Base-by-base conservation (phyloP, 2,329 filamentous ascomycete species). In the Stagonosporopsis rhizophila region DNA sequence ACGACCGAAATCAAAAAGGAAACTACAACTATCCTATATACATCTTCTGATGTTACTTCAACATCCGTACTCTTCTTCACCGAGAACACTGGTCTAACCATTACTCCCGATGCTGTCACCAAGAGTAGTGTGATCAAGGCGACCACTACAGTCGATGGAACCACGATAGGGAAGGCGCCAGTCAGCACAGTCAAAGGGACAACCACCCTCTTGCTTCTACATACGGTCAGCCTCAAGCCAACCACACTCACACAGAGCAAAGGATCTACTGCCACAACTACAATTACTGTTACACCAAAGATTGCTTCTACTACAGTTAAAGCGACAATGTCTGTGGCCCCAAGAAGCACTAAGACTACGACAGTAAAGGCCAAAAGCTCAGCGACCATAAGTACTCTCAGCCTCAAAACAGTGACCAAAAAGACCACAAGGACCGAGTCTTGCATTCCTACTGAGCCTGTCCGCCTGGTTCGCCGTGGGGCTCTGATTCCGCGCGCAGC, bases 371-470 rank as follows among this genome's bases (percentile, higher is more conserved):
- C 63, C 30, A 60, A 60, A n/a, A 60, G 23, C 19, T 62, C 64
- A 2, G 41, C 67, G 4, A 68, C 62, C 14, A 48, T 66, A 39
- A 62, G 49, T 17, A 56, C 51, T 2, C 62, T 60, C 2, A 69
- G 64, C 0, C 52, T 60, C n/a, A 71, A 72, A 45, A 70, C 61
- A 5, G 62, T 62, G 2, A 73, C 67, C 1, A 74, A 72, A 62
- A 68, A 66, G 41, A 65, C 67, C 0, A 73, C 69, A 2, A 63
- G 61, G 15, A 71, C 66, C 6, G 48, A 54, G 9, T 59, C 64
- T 12, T 71, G 69, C 50, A 64, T 70, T 11, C 69, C 72, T 12
- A 72, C 70, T 30, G 52, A 49, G 30, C 59, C 49, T 28, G 52
- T 53, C 17, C 53, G 28, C 12, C 51, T 65, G 42, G 39, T 62